Base-by-base conservation (phyloP, 2,329 filamentous ascomycete genomes). In the Fusarium pseudonygamai region DNA sequence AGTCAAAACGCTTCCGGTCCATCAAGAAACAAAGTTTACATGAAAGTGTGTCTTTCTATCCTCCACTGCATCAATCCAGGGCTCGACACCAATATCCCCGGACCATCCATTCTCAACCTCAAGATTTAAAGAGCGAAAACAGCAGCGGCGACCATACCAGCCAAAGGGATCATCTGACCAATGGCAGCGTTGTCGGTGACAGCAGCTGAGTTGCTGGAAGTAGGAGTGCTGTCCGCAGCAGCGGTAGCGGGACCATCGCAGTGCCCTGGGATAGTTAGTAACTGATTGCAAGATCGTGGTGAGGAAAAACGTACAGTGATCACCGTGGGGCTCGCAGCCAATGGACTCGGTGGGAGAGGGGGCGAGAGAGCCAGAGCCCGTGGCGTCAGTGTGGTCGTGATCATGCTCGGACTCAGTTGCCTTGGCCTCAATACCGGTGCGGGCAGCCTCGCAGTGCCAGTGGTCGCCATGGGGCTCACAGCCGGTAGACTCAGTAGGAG, bases 381-480 rank as follows among this genome's bases (percentile, higher is more conserved):
- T 49, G 28, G 46, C 46, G 22, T 49, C 11, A 8, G 9, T 8
- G 11, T 49, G 46, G 15, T 49, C 46, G 7, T 53, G 50, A 16
- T 76, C 73, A 24, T 63, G 46, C 6, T 69, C 62, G 10, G 53
- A 37, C 28, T 67, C 68, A 8, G 73, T 69, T 7, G 73, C 66
- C 42, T 64, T 50, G 30, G 64, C 67, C 7, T 50, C 61, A 18
- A 67, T 32, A 7, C 60, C 69, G 24, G 75, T 74, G 11, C 72
- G 72, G 20, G 74, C 59, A 45, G 69, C 75, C 11, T 77, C 75
- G 30, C 75, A 77, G 56, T 77, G 75, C 71, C 72, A 71, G 69
- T 77, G 75, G 63, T 77, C 75, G 11, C 75, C 73, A 42, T 77
- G 75, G 9, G 73, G 63, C 12, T 76, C 75, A 34, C 75, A 77